Conservation (phyloP, 164 flowering plant genomes). For the Platanus orientalis region DNA sequence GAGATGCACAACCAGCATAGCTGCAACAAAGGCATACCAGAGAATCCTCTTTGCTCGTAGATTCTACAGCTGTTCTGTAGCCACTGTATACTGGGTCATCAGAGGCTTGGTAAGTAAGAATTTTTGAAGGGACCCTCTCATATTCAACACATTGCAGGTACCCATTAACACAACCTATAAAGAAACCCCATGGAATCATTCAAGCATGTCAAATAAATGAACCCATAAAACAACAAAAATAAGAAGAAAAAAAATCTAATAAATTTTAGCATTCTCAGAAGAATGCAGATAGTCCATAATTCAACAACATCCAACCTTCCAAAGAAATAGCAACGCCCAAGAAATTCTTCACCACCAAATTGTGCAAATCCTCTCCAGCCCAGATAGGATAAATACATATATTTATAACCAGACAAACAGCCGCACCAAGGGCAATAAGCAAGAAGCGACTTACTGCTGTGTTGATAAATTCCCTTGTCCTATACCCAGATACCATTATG, state of each 20-base stretch:
- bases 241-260: too few species aligned
- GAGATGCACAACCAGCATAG: neutral
- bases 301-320: constrained; percentile 42
- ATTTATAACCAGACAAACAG: constrained; percentile 52
- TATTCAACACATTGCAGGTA: constrained; percentile 71
- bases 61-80: constrained; percentile 73
- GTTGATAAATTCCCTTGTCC: constrained; percentile 48
- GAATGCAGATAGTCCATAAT: constrained; percentile 1
- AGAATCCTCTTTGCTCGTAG: constrained; percentile 67
- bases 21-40: constrained; percentile 34
- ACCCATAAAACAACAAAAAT: neutral
- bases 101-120: constrained; percentile 69
- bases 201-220: neutral
- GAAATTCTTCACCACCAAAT: constrained; percentile 77
- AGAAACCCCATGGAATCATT: neutral
- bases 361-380: constrained; percentile 92
- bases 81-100: constrained; percentile 81
- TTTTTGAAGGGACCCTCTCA: constrained; percentile 75
- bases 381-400: constrained; percentile 81
- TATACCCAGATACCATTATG: constrained; percentile 66
- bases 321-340: constrained; percentile 57
- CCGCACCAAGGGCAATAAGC: constrained; percentile 76
- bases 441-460: constrained; percentile 63
- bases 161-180: constrained; percentile 67
- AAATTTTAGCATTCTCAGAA: neutral